phyloP scores from a whole-genome alignment of 1,139 yeast genomes.

The Geotrichum fermentans region DNA sequence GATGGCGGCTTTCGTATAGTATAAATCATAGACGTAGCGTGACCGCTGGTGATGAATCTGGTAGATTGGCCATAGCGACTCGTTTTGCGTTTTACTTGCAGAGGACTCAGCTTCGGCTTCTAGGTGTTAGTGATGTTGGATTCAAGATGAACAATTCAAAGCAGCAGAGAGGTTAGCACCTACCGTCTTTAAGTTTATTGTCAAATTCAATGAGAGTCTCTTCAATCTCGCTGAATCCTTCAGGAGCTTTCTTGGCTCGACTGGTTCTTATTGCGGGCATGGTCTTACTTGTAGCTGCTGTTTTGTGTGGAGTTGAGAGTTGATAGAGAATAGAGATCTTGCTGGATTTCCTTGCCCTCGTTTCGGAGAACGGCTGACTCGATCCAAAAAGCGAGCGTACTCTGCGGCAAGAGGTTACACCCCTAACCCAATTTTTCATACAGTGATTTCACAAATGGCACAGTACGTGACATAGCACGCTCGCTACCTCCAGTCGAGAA shows the following conservation, averaged over 20 bases:
- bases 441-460: no score
- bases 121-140: conserved; percentile 19
- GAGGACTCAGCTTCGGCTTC: conserved; percentile 29
- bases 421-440: no score
- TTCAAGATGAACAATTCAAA: background rate
- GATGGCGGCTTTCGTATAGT: conserved; percentile 65
- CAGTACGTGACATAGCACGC: no score
- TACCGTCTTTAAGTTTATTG: conserved; percentile 56
- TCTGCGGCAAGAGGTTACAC: no score
- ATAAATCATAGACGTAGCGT: conserved; percentile 68
- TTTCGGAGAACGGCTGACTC: no score
- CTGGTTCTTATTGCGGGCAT: conserved; percentile 46
- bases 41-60: conserved; percentile 71
- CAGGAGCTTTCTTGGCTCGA: conserved; percentile 56
- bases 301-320: no score
- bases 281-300: background rate
- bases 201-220: conserved; percentile 64
- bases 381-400: no score
- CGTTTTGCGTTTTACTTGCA: conserved; percentile 42
- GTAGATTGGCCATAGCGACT: conserved; percentile 68
- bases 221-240: conserved; percentile 69
- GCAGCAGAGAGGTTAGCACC: conserved; percentile 27
- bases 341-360: no score
- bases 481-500: no score
- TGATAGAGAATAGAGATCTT: no score